Conservation (phyloP, 352 stramenopile species). For the Thalassiosira livingstoniorum region DNA sequence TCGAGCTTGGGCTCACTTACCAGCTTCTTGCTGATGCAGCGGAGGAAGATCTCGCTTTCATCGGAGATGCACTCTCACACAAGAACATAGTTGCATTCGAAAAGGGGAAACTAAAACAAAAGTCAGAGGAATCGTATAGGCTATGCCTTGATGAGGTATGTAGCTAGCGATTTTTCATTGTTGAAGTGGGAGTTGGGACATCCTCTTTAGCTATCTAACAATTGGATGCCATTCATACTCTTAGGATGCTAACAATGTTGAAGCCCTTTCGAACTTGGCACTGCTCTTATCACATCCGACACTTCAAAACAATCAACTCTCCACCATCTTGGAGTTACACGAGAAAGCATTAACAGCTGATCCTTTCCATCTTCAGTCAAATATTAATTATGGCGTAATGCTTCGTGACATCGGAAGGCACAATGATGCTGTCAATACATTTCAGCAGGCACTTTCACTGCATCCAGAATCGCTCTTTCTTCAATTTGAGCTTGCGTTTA, state of each 20-base stretch:
- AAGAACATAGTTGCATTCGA: not conserved
- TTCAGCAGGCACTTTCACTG: not conserved
- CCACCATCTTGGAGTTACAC: not conserved
- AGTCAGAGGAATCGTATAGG: constrained; percentile 12
- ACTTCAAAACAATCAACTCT: not conserved
- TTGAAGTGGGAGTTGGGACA: not conserved
- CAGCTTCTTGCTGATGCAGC: constrained; percentile 3
- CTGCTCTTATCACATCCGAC: not conserved
- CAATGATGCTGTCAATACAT: not conserved
- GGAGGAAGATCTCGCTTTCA: not conserved
- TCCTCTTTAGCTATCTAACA: not conserved
- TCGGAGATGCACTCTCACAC: not conserved
- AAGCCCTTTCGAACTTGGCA: constrained; percentile 21
- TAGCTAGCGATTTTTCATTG: not conserved
- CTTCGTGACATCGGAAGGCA: not conserved
- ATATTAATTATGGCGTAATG: constrained; percentile 8
- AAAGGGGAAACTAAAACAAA: not conserved
- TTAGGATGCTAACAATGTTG: not conserved
- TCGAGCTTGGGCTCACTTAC: constrained; percentile 9
- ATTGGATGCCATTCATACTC: not conserved
- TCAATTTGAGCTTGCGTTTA: constrained; percentile 6
- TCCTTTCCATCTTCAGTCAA: constrained; percentile 1
- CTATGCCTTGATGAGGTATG: not conserved
- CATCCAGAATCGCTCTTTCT: constrained; percentile 11
- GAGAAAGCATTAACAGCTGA: not conserved